A percentile compares a stretch with the other conserved stretches of the same genome.
phyloP scores from a whole-genome alignment of 179 eudicot genomes.

The Heliamphora pulchella region DNA sequence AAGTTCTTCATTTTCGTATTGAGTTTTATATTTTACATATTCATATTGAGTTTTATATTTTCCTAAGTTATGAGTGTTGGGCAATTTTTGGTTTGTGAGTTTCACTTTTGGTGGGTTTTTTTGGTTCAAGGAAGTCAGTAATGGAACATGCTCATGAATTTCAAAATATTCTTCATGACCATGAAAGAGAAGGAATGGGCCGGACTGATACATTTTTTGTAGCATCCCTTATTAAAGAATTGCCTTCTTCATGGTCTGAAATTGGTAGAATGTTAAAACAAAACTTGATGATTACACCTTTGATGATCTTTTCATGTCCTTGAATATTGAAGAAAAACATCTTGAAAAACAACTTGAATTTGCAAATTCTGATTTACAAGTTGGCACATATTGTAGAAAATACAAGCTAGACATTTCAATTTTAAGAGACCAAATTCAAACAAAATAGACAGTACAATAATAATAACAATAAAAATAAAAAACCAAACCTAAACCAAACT shows the following conservation, averaged over 20 bases:
- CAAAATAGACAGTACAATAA: no score
- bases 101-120: background rate
- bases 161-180: background rate
- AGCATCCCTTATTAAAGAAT: background rate
- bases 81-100: background rate
- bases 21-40: no score
- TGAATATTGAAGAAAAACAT: constrained; percentile 6
- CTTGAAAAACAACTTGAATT: background rate
- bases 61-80: no score
- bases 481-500: no score
- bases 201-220: background rate
- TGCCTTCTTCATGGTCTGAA: background rate
- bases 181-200: background rate
- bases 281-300: background rate
- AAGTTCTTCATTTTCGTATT: no score
- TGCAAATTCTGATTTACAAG: background rate
- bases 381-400: background rate
- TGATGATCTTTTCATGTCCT: background rate
- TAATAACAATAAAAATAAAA: no score
- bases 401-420: background rate
- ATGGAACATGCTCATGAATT: background rate
- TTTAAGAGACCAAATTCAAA: no score
- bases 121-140: background rate
- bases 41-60: no score
- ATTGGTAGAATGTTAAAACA: background rate